Evolutionary conservation across 495 filamentous ascomycete species (phyloP).

Genomic region (Rhypophila decipiens): DNA sequence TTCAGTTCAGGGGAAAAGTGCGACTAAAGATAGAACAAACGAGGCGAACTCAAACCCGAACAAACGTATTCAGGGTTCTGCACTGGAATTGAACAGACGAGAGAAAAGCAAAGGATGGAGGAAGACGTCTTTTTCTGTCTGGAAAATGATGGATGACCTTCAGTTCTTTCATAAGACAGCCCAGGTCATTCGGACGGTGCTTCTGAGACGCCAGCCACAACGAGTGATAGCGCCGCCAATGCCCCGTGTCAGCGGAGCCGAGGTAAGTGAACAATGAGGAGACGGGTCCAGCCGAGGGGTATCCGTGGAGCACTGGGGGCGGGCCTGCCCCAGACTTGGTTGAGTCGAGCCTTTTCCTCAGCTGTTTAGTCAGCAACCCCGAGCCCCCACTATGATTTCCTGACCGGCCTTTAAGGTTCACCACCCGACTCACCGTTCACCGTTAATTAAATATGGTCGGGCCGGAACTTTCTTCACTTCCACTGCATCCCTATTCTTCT

Average conservation of each 20-base stretch:
- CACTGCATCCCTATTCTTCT: too few relatives aligned
- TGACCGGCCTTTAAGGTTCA: too few relatives aligned
- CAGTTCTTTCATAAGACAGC: background rate
- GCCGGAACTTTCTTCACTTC: too few relatives aligned
- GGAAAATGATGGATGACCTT: background rate
- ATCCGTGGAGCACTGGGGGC: too few relatives aligned
- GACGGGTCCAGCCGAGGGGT: background rate
- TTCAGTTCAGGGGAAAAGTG: background rate
- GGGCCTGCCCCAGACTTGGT: too few relatives aligned
- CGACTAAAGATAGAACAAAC: background rate
- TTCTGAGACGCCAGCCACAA: background rate
- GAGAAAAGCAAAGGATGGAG: background rate
- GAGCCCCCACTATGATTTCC: too few relatives aligned
- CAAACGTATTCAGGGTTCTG: background rate
- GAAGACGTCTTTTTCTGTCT: too few relatives aligned
- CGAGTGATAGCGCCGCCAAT: background rate
- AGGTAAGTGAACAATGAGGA: background rate
- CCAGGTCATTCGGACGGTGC: constrained; percentile 1
- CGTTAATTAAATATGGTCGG: too few relatives aligned
- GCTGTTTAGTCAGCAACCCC: too few relatives aligned
- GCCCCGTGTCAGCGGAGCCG: background rate
- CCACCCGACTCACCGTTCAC: too few relatives aligned
- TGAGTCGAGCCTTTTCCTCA: too few relatives aligned
- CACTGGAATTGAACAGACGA: background rate
- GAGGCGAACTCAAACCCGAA: background rate